These are phyloP conservation scores for Pezicula neosporulosa DNA, from an alignment of 2,329 filamentous ascomycete species.

Conservation along the genomic window DNA sequence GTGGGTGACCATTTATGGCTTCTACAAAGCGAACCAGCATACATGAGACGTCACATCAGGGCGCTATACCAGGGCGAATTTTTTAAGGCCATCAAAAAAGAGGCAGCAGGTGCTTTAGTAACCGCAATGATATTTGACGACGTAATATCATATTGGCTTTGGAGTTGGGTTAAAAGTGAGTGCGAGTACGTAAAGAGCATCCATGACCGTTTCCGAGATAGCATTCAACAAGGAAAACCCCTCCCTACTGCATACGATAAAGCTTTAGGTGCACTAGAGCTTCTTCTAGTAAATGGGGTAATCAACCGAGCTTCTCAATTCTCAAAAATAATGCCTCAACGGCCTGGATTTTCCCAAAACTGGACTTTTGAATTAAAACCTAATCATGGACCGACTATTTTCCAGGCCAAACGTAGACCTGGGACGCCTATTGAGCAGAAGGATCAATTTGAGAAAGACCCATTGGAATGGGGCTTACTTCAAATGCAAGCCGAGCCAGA, in stretches of 20 bases:
- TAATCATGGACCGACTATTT: too few species aligned
- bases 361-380: neutral
- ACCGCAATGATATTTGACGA: neutral
- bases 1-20: constrained; percentile 11
- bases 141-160: constrained; percentile 6
- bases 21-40: constrained; percentile 9
- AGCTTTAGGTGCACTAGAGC: constrained; percentile 3
- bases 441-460: neutral
- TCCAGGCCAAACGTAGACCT: too few species aligned
- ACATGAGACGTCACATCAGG: neutral
- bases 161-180: constrained; percentile 2
- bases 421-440: too few species aligned
- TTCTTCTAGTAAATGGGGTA: neutral
- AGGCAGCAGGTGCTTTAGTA: neutral
- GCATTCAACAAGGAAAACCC: constrained; percentile 1
- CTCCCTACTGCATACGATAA: constrained; percentile 4
- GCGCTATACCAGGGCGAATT: neutral
- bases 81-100: neutral
- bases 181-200: neutral
- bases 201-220: constrained; percentile 1
- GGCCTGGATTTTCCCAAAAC: neutral
- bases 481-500: neutral
- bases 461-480: neutral
- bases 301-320: too few species aligned
- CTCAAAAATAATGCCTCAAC: neutral